Conservation (phyloP, 2,329 filamentous ascomycete species). For the Paracorniculantispora psalliotae region DNA sequence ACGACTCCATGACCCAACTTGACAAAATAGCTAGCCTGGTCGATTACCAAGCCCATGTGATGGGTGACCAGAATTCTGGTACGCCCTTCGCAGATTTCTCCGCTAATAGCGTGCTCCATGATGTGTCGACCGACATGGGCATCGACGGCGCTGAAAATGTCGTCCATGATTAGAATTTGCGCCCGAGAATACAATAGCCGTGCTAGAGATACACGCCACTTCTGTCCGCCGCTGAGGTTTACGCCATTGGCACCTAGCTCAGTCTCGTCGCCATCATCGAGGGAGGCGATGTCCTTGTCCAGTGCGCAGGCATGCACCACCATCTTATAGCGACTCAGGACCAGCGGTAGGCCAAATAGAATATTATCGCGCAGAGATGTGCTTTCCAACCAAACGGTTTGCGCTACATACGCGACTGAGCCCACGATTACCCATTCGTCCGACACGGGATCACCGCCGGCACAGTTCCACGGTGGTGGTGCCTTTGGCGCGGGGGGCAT, state of each 20-base stretch:
- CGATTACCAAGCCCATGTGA: conserved; percentile 66
- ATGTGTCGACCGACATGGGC: conserved; percentile 76
- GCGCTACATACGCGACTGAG: conserved; percentile 68
- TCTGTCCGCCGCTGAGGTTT: conserved; percentile 77
- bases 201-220: conserved; percentile 76
- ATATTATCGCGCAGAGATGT: conserved; percentile 74
- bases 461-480: conserved; percentile 29
- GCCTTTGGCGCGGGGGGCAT: conserved; percentile 46
- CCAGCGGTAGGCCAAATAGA: conserved; percentile 66
- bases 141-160: conserved; percentile 80
- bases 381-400: conserved; percentile 84
- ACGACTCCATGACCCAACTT: conserved; percentile 65
- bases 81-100: conserved; percentile 61
- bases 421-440: conserved; percentile 61
- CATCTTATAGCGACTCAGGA: conserved; percentile 63
- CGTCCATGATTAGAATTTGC: conserved; percentile 71
- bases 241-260: conserved; percentile 82
- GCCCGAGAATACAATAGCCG: conserved; percentile 75
- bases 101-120: conserved; percentile 69
- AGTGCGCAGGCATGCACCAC: conserved; percentile 70
- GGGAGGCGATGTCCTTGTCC: conserved; percentile 68
- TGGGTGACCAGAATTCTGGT: conserved; percentile 79
- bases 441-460: conserved; percentile 58
- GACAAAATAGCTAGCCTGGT: conserved; percentile 67
- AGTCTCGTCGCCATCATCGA: conserved; percentile 70